A percentile compares a stretch with the other conserved stretches of the same genome.
These are phyloP conservation scores for Leptographium wingfieldii DNA, from an alignment of 2,329 filamentous ascomycete genomes.

Conservation along the genomic window DNA sequence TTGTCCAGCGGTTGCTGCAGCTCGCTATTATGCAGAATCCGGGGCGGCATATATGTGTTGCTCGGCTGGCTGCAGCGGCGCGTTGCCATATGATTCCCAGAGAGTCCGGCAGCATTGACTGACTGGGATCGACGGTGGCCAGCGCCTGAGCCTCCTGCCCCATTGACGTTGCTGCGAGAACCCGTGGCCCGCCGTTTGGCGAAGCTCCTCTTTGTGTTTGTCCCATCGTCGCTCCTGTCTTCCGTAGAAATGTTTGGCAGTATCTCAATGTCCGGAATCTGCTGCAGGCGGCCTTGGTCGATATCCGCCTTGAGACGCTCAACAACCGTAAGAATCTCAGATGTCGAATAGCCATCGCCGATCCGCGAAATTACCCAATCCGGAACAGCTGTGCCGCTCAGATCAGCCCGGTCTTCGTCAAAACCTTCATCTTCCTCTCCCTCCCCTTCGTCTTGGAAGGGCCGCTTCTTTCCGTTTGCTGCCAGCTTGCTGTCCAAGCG, in stretches of 20 bases:
- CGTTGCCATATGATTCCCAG: slow-evolving; percentile 11
- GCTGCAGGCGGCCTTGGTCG: slow-evolving; percentile 24
- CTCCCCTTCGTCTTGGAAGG: slow-evolving; percentile 18
- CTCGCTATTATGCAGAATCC: not conserved
- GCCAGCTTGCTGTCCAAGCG: slow-evolving; percentile 32
- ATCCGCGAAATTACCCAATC: slow-evolving; percentile 35
- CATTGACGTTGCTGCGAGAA: not conserved
- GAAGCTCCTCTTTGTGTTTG: slow-evolving; percentile 8
- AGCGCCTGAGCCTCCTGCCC: not conserved
- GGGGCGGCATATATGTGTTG: not conserved
- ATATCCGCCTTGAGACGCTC: slow-evolving; percentile 32
- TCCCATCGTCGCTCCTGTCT: slow-evolving; percentile 7
- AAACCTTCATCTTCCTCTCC: slow-evolving; percentile 19
- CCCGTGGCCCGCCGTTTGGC: slow-evolving; percentile 3
- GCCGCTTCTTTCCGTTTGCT: slow-evolving; percentile 19
- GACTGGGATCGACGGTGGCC: slow-evolving; percentile 21
- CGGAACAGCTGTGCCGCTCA: slow-evolving; percentile 30
- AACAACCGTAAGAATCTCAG: slow-evolving; percentile 34
- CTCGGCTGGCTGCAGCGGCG: slow-evolving; percentile 10
- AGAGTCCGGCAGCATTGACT: slow-evolving; percentile 13
- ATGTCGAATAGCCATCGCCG: slow-evolving; percentile 33
- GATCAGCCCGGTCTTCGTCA: slow-evolving; percentile 15
- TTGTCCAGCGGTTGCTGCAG: slow-evolving; percentile 7
- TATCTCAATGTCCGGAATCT: slow-evolving; percentile 47
- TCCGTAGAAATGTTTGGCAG: slow-evolving; percentile 33